Evolutionary conservation across 306 rosid genomes (phyloP), one percentile per base, ranked within the genome.

Genomic region (Cicer bijugum): DNA sequence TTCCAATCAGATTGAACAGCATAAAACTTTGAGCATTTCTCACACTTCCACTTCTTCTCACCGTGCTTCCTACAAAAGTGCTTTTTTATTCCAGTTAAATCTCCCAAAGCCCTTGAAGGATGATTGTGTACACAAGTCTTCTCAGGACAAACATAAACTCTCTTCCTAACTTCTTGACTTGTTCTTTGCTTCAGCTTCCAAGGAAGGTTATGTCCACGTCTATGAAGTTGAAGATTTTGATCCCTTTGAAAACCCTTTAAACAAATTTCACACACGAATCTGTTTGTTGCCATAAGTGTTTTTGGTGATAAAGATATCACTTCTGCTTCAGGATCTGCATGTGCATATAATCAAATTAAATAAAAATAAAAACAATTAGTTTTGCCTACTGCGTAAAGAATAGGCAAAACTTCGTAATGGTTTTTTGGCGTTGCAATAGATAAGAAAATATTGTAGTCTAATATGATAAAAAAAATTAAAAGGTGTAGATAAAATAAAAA

Each of bases 1-100:
- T 92, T 92, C 96, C 96, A 88, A 12, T 92, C 97, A 0, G 97
- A 92, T 81, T 89, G 97, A 16, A 92, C 97, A 11, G 97, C 97
- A 39, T 92, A 92, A 20, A 88, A 81, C 80, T 92, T 92, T 8
- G 96, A 85, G 75, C 97, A 92, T 60, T 92, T 92, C 16, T 89
- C 93, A 9, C 97, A 91, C 88, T 91, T 92, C 93, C 96, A 89
- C 84, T 89, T 92, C 89, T 92, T 92, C 83, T 92, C 97, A 0
- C 97, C 97, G 61, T 92, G 97, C 79, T 92, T 92, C 42, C 97
- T 70, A 60, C 97, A 89, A 6, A 92, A 92, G 92, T 92, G 97
- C 85, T 92, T 92, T 60, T 92, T 92, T 10, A 92, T 89, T 6
- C 97, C 96, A 4, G 97, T 92, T 20, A 92, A 81, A 73, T 92